phyloP scores from a whole-genome alignment of 1,284 basidiomycete genomes.

The Singerocomus inundabilis region DNA sequence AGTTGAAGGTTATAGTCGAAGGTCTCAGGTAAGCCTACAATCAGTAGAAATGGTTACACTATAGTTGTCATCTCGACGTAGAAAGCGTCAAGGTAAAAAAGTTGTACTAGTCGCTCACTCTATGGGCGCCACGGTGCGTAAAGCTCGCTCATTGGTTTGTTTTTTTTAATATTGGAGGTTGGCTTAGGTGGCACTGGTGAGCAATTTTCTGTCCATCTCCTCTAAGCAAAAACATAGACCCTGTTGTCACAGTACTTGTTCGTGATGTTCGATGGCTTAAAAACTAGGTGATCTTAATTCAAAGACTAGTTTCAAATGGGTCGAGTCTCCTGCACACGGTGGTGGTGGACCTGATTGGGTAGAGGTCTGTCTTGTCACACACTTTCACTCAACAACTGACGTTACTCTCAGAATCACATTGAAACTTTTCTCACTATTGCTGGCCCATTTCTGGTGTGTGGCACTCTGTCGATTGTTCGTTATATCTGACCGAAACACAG shows the following conservation, averaged over 20 bases:
- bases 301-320: constrained; percentile 84
- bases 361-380: constrained; percentile 53
- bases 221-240: constrained; percentile 10
- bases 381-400: neutral
- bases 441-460: constrained; percentile 79
- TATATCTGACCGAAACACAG: constrained; percentile 34
- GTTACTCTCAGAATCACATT: constrained; percentile 55
- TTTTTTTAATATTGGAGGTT: neutral
- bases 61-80: constrained; percentile 27
- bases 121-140: constrained; percentile 80
- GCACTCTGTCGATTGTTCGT: neutral
- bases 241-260: constrained; percentile 58
- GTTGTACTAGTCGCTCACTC: constrained; percentile 87
- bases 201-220: constrained; percentile 11
- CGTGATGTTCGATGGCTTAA: constrained; percentile 25
- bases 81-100: constrained; percentile 73
- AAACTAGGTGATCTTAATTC: constrained; percentile 1
- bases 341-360: constrained; percentile 90
- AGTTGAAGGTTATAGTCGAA: constrained; percentile 85
- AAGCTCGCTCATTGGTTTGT: neutral
- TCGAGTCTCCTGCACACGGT: constrained; percentile 84
- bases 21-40: constrained; percentile 60
- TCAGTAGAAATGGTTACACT: neutral
- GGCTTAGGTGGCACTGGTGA: constrained; percentile 52
- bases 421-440: constrained; percentile 83